These are phyloP conservation scores for Crithidia brevicula DNA, from an alignment of 208 protist genomes.

Conservation along the genomic window DNA sequence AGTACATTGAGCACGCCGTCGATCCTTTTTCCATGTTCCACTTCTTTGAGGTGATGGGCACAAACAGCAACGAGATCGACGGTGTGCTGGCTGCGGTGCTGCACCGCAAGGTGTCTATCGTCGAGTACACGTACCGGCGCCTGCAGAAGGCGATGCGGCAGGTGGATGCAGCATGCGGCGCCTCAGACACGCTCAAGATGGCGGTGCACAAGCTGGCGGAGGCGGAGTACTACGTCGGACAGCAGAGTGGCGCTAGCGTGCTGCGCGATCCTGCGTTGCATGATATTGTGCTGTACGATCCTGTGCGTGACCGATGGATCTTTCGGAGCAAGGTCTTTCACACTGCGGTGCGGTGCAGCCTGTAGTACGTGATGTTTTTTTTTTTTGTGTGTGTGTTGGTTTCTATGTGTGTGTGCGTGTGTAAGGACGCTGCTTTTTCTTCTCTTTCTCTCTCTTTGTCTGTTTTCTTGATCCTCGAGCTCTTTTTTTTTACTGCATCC, in stretches of 20 bases:
- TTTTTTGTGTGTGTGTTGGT: too few relatives aligned
- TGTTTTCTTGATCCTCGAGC: neutral
- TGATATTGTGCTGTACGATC: slow-evolving; percentile 84
- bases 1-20: slow-evolving; percentile 79
- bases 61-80: slow-evolving; percentile 82
- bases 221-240: slow-evolving; percentile 55
- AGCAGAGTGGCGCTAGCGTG: slow-evolving; percentile 50
- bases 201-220: slow-evolving; percentile 63
- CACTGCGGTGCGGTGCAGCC: slow-evolving; percentile 57
- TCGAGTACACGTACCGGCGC: slow-evolving; percentile 68
- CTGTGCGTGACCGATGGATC: slow-evolving; percentile 74
- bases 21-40: slow-evolving; percentile 67
- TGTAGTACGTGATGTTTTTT: slow-evolving; percentile 15
- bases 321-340: slow-evolving; percentile 74
- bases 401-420: too few relatives aligned
- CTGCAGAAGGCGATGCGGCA: slow-evolving; percentile 82
- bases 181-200: slow-evolving; percentile 33
- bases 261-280: slow-evolving; percentile 48
- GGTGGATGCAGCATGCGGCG: slow-evolving; percentile 41
- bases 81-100: slow-evolving; percentile 76
- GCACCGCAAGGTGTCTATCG: slow-evolving; percentile 52
- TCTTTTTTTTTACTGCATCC: neutral
- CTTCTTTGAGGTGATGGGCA: slow-evolving; percentile 80
- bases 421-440: too few relatives aligned
- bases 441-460: neutral